Percentiles rank a stretch among this genome's conserved stretches.
phyloP scores from a whole-genome alignment of 768 basidiomycete species.

The Cystofilobasidium macerans region DNA sequence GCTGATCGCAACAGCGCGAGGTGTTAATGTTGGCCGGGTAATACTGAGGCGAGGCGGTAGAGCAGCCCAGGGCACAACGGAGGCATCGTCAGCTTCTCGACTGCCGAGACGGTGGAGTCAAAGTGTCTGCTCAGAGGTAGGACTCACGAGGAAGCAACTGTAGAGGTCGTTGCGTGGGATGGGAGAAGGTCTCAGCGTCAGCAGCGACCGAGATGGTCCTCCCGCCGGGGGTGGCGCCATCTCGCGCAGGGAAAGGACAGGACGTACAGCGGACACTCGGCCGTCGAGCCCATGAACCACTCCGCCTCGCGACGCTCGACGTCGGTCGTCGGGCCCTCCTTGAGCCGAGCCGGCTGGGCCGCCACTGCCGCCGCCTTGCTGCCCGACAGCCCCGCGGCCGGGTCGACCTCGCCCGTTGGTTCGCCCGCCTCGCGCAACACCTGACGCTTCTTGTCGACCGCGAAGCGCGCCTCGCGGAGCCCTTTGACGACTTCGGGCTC shows the following conservation, averaged over 20 bases:
- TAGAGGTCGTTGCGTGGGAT: constrained; percentile 27
- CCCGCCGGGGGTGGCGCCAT: not conserved
- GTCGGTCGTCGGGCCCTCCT: constrained; percentile 22
- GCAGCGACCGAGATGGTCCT: constrained; percentile 23
- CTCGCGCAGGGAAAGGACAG: not conserved
- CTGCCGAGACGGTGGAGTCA: not conserved
- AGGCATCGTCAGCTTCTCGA: not conserved
- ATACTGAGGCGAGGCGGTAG: constrained; percentile 49
- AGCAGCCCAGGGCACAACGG: not conserved
- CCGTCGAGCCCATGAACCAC: constrained; percentile 61
- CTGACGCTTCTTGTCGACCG: constrained; percentile 42
- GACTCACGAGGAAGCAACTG: constrained; percentile 8
- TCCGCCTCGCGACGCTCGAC: constrained; percentile 53
- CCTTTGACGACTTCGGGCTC: constrained; percentile 75
- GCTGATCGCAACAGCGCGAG: constrained; percentile 95
- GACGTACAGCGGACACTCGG: constrained; percentile 87
- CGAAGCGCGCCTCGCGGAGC: constrained; percentile 55
- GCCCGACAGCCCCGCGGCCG: not conserved
- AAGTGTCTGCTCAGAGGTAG: not conserved
- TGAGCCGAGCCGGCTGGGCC: constrained; percentile 1
- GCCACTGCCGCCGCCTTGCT: not conserved
- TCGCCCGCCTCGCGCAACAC: constrained; percentile 47
- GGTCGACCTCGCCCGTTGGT: constrained; percentile 25
- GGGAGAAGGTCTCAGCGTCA: constrained; percentile 18
- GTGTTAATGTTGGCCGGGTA: constrained; percentile 95